phyloP scores from a whole-genome alignment of 202 grass and related monocot genomes.

The Elaeis oleifera region DNA sequence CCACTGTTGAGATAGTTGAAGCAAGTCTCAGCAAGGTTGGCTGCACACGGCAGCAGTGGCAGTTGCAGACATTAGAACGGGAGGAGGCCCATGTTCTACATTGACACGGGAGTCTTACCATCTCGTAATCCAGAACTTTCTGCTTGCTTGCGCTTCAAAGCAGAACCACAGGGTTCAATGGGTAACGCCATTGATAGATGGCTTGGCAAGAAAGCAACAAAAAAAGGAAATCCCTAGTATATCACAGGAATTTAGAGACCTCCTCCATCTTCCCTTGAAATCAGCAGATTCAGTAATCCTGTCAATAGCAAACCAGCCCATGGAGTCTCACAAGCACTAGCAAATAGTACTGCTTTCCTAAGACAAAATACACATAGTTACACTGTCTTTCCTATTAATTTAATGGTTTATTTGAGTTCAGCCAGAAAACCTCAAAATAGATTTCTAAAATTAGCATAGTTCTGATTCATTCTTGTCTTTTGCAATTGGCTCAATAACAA shows the following conservation, averaged over 20 bases:
- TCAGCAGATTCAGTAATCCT: slow-evolving; percentile 28
- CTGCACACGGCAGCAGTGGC: slow-evolving; percentile 49
- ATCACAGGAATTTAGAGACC: slow-evolving; percentile 42
- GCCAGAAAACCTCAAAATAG: too few species aligned
- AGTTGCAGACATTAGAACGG: slow-evolving; percentile 40
- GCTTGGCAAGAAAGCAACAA: slow-evolving; percentile 20
- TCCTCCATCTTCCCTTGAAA: slow-evolving; percentile 39
- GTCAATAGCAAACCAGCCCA: slow-evolving; percentile 38
- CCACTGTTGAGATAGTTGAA: slow-evolving; percentile 63
- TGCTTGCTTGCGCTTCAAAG: slow-evolving; percentile 61
- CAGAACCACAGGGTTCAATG: slow-evolving; percentile 31
- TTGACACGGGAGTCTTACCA: slow-evolving; percentile 37
- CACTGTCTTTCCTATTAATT: too few species aligned
- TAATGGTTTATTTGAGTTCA: too few species aligned
- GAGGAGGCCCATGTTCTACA: slow-evolving; percentile 30
- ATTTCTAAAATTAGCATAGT: too few species aligned
- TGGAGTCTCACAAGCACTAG: background rate
- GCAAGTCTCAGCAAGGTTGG: slow-evolving; percentile 59
- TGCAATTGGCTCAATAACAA: too few species aligned
- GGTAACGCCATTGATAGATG: slow-evolving; percentile 27
- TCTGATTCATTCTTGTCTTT: too few species aligned
- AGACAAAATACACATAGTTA: too few species aligned
- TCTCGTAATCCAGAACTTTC: slow-evolving; percentile 43
- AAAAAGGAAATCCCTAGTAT: slow-evolving; percentile 32
- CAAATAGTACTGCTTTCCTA: too few species aligned